phyloP scores from a whole-genome alignment of 176 grass and related monocot genomes.

The Olyra latifolia region DNA sequence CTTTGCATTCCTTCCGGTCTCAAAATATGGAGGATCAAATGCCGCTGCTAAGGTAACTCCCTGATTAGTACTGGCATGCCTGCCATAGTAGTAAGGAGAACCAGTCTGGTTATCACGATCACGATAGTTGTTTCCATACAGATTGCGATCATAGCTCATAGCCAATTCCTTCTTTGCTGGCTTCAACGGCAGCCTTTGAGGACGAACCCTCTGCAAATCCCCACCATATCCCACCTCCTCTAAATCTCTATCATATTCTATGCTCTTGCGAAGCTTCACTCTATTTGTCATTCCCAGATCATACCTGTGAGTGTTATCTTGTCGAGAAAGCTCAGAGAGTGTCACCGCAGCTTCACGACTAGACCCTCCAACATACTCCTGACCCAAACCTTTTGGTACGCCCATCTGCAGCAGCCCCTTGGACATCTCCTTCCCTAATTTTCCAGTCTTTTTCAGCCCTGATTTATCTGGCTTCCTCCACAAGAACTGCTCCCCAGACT shows the following conservation, averaged over 20 bases:
- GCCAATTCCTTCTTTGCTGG: slow-evolving; percentile 59
- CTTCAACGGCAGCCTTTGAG: slow-evolving; percentile 42
- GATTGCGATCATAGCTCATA: slow-evolving; percentile 46
- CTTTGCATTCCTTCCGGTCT: slow-evolving; percentile 51
- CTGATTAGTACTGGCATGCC: slow-evolving; percentile 43
- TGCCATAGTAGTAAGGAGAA: slow-evolving; percentile 50
- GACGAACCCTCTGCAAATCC: slow-evolving; percentile 28
- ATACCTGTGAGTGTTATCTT: slow-evolving; percentile 31
- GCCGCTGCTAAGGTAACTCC: slow-evolving; percentile 66
- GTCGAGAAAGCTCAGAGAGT: slow-evolving; percentile 25
- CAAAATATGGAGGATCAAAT: slow-evolving; percentile 53
- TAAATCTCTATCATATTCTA: background rate
- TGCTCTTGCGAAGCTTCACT: slow-evolving; percentile 35
- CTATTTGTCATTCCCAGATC: slow-evolving; percentile 32
- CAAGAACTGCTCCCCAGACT: slow-evolving; percentile 42
- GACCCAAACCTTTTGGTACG: slow-evolving; percentile 20
- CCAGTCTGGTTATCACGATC: slow-evolving; percentile 39
- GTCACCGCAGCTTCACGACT: background rate
- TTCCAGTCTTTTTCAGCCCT: slow-evolving; percentile 36
- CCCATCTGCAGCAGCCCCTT: slow-evolving; percentile 54
- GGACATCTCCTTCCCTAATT: slow-evolving; percentile 44
- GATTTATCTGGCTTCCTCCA: slow-evolving; percentile 40
- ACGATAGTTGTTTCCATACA: slow-evolving; percentile 38
- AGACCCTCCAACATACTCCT: slow-evolving; percentile 29
- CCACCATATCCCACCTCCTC: slow-evolving; percentile 42